These are phyloP conservation scores for Xylaria scruposa DNA, from an alignment of 495 filamentous ascomycete species.

Conservation along the genomic window DNA sequence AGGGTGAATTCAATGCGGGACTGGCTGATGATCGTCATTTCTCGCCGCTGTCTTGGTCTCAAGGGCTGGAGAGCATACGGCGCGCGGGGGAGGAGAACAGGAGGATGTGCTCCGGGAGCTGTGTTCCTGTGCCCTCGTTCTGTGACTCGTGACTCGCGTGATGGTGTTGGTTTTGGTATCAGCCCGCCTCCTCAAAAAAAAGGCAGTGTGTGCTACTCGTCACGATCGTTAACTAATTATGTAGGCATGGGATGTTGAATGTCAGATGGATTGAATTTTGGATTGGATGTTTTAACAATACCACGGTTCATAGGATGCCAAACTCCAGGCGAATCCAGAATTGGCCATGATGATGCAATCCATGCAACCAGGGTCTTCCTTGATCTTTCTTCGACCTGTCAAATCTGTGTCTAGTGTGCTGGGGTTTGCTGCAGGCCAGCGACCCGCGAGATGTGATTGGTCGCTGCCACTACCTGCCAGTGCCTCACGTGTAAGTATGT, in stretches of 20 bases:
- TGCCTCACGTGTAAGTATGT: background rate
- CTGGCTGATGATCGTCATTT: constrained; percentile 21
- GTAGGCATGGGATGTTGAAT: background rate
- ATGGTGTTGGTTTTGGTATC: background rate
- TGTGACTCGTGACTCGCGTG: constrained; percentile 2
- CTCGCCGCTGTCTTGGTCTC: background rate
- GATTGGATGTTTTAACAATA: constrained; percentile 1
- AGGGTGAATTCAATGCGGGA: constrained; percentile 22
- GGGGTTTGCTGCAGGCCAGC: background rate
- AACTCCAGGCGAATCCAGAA: background rate
- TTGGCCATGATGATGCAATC: constrained; percentile 10
- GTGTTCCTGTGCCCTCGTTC: constrained; percentile 9
- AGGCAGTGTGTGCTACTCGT: background rate
- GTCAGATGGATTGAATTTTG: background rate
- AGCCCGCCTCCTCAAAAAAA: background rate
- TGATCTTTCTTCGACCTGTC: constrained; percentile 14
- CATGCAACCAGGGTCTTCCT: constrained; percentile 14
- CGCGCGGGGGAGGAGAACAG: background rate
- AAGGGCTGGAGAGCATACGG: constrained; percentile 3
- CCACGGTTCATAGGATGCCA: constrained; percentile 2
- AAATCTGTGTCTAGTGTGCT: constrained; percentile 10
- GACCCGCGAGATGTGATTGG: constrained; percentile 3
- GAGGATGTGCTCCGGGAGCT: constrained; percentile 2
- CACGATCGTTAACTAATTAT: background rate
- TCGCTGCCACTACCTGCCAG: background rate